Evolutionary conservation across 768 basidiomycete species (phyloP).

Genomic region (Tylopilus sp.): DNA sequence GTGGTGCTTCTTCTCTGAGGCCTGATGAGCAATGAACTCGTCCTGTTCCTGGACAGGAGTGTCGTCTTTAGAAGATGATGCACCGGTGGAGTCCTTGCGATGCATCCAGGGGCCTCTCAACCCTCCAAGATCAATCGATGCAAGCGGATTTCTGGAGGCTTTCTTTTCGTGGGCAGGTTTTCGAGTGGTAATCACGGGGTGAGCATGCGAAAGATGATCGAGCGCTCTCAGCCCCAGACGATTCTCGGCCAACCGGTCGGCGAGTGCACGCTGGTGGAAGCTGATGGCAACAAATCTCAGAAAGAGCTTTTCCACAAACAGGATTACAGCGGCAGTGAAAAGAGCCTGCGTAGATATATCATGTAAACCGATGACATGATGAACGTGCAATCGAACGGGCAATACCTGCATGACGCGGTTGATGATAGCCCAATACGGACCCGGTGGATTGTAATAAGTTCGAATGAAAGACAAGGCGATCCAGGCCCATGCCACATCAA

Average conservation of each 20-base stretch:
- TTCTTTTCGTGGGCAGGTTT: conserved; percentile 42
- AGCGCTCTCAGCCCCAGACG: conserved; percentile 65
- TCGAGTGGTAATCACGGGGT: conserved; percentile 37
- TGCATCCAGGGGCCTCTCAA: conserved; percentile 11
- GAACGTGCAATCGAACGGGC: conserved; percentile 1
- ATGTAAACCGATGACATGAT: conserved; percentile 5
- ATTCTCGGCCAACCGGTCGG: conserved; percentile 71
- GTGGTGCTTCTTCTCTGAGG: conserved; percentile 12
- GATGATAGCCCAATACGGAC: conserved; percentile 62
- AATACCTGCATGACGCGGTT: conserved; percentile 70
- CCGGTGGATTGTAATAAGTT: conserved; percentile 54
- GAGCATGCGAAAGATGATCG: conserved; percentile 68
- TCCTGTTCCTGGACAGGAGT: conserved; percentile 12
- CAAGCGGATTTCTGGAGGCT: conserved; percentile 41
- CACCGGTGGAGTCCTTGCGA: conserved; percentile 11
- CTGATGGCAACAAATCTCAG: conserved; percentile 76
- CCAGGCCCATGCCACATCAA: conserved; percentile 73
- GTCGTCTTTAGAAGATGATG: neutral
- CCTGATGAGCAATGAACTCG: conserved; percentile 10
- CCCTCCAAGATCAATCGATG: conserved; percentile 34
- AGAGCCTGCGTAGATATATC: conserved; percentile 34
- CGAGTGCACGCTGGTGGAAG: conserved; percentile 73
- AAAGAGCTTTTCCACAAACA: conserved; percentile 56
- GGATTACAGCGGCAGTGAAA: conserved; percentile 41
- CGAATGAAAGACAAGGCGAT: conserved; percentile 64